phyloP scores from a whole-genome alignment of 139 green algal species.

The Picochlorum sp. region DNA sequence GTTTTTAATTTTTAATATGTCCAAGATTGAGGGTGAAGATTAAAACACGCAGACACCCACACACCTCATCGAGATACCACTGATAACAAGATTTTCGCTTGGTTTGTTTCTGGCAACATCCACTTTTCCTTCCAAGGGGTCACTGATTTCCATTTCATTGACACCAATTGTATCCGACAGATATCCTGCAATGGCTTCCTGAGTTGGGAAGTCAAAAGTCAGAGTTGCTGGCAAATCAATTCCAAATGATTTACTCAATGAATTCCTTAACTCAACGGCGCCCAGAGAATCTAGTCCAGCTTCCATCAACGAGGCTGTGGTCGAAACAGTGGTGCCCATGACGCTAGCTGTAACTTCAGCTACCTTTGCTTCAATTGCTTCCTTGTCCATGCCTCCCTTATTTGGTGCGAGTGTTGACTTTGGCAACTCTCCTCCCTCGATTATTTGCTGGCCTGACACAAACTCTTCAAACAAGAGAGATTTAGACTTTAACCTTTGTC shows the following conservation, averaged over 20 bases:
- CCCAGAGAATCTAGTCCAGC: slow-evolving; percentile 58
- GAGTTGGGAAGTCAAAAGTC: slow-evolving; percentile 60
- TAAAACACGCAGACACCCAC: too few relatives aligned
- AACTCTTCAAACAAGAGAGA: slow-evolving; percentile 20
- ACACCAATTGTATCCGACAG: slow-evolving; percentile 9
- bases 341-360: slow-evolving; percentile 1
- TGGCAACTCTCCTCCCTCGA: background rate
- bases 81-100: background rate
- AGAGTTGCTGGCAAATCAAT: slow-evolving; percentile 51
- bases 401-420: too few relatives aligned
- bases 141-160: background rate
- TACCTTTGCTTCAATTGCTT: slow-evolving; percentile 19
- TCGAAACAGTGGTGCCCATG: slow-evolving; percentile 11
- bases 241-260: slow-evolving; percentile 41
- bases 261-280: slow-evolving; percentile 70
- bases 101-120: background rate
- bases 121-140: background rate
- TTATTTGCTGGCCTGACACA: background rate
- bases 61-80: background rate
- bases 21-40: too few relatives aligned
- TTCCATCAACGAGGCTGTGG: slow-evolving; percentile 34
- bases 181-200: slow-evolving; percentile 27
- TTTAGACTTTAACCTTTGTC: slow-evolving; percentile 25
- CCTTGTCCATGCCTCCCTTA: background rate
- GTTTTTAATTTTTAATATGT: too few relatives aligned